A percentile compares a stretch with the other conserved stretches of the same genome.
Evolutionary conservation across 352 stramenopile species (phyloP).

Genomic region (Phytophthora sp.): DNA sequence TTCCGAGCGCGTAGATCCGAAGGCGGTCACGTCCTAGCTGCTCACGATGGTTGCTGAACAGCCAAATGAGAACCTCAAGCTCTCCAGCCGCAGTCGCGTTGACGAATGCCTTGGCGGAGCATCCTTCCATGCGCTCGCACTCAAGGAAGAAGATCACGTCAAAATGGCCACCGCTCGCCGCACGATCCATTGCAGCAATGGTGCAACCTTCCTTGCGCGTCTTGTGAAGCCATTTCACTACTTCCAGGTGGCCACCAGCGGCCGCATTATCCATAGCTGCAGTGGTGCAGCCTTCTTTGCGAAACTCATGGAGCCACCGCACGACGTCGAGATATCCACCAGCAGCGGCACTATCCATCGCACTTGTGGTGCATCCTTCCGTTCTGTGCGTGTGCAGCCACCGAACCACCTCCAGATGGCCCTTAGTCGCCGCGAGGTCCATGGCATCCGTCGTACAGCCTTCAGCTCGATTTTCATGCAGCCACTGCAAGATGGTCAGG

Average conservation of each 20-base stretch:
- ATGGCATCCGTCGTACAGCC: constrained; percentile 27
- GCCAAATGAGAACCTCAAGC: constrained; percentile 37
- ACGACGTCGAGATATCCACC: constrained; percentile 27
- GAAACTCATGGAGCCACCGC: constrained; percentile 27
- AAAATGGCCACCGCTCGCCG: constrained; percentile 22
- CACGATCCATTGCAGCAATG: constrained; percentile 27
- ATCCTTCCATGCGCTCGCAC: constrained; percentile 14
- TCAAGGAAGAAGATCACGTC: constrained; percentile 30
- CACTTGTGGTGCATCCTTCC: constrained; percentile 23
- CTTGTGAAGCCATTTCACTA: constrained; percentile 23
- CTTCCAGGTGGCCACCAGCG: constrained; percentile 15
- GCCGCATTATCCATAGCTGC: constrained; percentile 30
- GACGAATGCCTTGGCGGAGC: constrained; percentile 32
- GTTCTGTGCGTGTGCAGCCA: constrained; percentile 46
- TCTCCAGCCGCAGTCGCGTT: constrained; percentile 34
- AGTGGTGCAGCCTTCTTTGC: constrained; percentile 29
- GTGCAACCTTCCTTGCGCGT: constrained; percentile 25
- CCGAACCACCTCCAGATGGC: constrained; percentile 46
- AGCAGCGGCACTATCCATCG: constrained; percentile 21
- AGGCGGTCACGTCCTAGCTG: constrained; percentile 35
- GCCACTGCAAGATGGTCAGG: constrained; percentile 16
- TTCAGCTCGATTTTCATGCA: constrained; percentile 22
- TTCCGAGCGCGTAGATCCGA: constrained; percentile 36
- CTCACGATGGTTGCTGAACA: constrained; percentile 30
- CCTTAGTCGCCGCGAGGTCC: constrained; percentile 30